phyloP scores from a whole-genome alignment of 2,329 filamentous ascomycete genomes.

The Eurotiales sp. region DNA sequence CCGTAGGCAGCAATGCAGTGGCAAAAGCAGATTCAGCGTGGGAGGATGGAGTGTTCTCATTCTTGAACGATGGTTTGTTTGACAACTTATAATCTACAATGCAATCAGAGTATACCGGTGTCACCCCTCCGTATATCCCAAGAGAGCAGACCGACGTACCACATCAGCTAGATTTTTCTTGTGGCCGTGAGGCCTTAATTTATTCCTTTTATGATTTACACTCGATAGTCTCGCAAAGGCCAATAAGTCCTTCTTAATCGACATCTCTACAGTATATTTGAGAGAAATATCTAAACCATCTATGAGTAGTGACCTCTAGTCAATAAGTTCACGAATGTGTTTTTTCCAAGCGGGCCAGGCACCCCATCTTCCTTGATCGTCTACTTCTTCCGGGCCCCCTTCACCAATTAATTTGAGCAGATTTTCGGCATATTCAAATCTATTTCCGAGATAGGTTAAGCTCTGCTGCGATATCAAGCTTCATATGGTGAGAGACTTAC shows the following conservation, averaged over 20 bases:
- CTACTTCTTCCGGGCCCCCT: neutral
- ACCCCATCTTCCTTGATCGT: constrained; percentile 2
- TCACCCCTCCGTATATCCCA: too few species aligned
- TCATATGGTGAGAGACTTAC: neutral
- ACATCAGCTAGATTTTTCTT: too few species aligned
- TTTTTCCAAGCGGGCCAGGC: constrained; percentile 4
- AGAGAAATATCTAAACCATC: too few species aligned
- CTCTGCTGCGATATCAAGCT: too few species aligned
- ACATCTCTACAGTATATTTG: too few species aligned
- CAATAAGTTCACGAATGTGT: constrained; percentile 1
- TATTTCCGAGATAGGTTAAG: neutral
- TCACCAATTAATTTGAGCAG: constrained; percentile 1
- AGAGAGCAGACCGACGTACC: too few species aligned
- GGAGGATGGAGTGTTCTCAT: constrained; percentile 4
- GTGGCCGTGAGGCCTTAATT: too few species aligned
- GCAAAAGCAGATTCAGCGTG: neutral
- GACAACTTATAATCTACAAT: neutral
- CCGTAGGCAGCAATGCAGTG: neutral
- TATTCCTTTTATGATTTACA: too few species aligned
- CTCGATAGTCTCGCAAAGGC: too few species aligned
- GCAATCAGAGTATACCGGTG: too few species aligned
- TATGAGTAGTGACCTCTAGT: too few species aligned
- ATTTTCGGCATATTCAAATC: neutral
- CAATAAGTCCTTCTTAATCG: too few species aligned
- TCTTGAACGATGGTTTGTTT: constrained; percentile 1